A percentile compares a stretch with the other conserved stretches of the same genome.
Conservation (phyloP, 768 basidiomycete species). For the Galerina sulciceps region DNA sequence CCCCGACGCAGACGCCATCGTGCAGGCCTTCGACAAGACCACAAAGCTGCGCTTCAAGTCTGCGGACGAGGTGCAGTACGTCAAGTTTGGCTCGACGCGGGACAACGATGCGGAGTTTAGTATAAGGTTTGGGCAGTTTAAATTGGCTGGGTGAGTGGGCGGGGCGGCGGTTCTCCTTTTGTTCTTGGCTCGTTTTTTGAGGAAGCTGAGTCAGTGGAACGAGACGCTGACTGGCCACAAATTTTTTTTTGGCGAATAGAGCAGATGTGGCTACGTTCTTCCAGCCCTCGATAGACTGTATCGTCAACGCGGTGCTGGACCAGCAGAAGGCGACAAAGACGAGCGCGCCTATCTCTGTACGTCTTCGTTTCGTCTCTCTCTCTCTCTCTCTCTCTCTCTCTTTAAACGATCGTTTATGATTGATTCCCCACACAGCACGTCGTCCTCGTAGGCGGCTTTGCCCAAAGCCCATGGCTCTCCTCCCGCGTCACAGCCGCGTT, state of each 20-base stretch:
- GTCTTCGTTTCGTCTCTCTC: background rate
- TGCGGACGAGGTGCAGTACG: slow-evolving; percentile 41
- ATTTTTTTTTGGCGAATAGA: slow-evolving; percentile 17
- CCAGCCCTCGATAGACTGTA: slow-evolving; percentile 39
- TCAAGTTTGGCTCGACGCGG: slow-evolving; percentile 49
- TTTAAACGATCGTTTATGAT: too few relatives aligned
- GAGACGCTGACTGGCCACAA: too few relatives aligned
- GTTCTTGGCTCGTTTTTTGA: background rate
- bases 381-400: too few relatives aligned
- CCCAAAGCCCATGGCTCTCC: slow-evolving; percentile 59
- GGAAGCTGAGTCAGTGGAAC: background rate
- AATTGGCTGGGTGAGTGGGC: slow-evolving; percentile 35
- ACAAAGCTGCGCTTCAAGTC: slow-evolving; percentile 50
- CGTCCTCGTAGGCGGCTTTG: slow-evolving; percentile 62
- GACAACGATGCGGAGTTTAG: slow-evolving; percentile 43
- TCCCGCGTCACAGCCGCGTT: slow-evolving; percentile 41
- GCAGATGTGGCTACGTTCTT: slow-evolving; percentile 41
- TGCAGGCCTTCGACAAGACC: slow-evolving; percentile 46
- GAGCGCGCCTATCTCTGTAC: slow-evolving; percentile 32
- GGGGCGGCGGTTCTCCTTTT: too few relatives aligned
- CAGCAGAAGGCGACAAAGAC: slow-evolving; percentile 26
- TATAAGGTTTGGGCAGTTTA: slow-evolving; percentile 53
- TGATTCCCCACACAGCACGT: slow-evolving; percentile 33
- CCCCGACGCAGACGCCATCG: slow-evolving; percentile 47
- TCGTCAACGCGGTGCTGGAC: slow-evolving; percentile 34